phyloP scores from a whole-genome alignment of 805 yeast genomes.

The Suhomyces tanzawaensis region DNA sequence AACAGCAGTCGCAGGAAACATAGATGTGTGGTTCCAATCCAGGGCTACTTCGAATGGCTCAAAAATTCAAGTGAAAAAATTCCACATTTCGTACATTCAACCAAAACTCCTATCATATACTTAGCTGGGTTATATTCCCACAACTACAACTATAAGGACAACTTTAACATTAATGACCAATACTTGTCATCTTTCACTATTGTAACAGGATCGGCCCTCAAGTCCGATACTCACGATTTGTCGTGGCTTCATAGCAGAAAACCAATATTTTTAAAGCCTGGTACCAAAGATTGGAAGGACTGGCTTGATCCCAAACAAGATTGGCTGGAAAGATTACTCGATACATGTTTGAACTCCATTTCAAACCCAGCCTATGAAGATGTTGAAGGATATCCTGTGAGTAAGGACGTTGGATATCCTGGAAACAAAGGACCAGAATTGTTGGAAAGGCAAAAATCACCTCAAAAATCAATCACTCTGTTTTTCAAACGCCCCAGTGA shows the following conservation, averaged over 20 bases:
- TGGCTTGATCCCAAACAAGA: conserved; percentile 57
- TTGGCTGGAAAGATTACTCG: conserved; percentile 41
- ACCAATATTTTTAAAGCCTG: conserved; percentile 70
- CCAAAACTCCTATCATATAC: conserved; percentile 52
- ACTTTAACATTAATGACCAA: conserved; percentile 15
- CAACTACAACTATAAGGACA: conserved; percentile 27
- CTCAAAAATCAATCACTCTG: conserved; percentile 24
- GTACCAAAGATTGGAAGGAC: conserved; percentile 50
- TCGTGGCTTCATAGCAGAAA: conserved; percentile 74
- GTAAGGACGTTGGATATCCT: conserved; percentile 62
- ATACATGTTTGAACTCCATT: conserved; percentile 36
- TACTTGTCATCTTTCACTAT: conserved; percentile 58
- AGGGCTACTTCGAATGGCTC: conserved; percentile 88
- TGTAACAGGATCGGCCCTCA: conserved; percentile 64
- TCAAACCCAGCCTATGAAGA: conserved; percentile 28
- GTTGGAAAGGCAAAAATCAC: conserved; percentile 23
- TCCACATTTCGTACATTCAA: conserved; percentile 66
- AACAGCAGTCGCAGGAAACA: conserved; percentile 40
- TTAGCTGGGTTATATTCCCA: conserved; percentile 53
- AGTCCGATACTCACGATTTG: conserved; percentile 46
- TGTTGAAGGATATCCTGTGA: conserved; percentile 57
- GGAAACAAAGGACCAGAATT: conserved; percentile 45
- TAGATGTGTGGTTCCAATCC: conserved; percentile 74
- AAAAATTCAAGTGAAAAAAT: conserved; percentile 38
- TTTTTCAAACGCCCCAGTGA: conserved; percentile 17